These are phyloP conservation scores for Botrytis porri DNA, from an alignment of 2,329 filamentous ascomycete species.

Conservation along the genomic window DNA sequence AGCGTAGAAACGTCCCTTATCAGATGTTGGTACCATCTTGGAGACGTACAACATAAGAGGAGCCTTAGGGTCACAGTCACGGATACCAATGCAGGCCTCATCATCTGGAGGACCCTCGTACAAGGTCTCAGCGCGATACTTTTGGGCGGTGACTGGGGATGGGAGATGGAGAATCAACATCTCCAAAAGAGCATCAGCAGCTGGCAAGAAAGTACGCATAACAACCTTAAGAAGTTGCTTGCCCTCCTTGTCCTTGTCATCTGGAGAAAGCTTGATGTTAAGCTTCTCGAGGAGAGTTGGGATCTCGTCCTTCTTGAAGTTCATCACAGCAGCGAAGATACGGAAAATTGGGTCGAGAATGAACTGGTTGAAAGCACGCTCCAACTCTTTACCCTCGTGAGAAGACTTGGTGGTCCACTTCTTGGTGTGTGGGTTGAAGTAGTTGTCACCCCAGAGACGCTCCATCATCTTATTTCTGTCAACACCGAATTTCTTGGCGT, in stretches of 20 bases:
- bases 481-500: conserved; percentile 99
- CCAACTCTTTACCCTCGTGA: conserved; percentile 81
- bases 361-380: conserved; percentile 99
- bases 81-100: conserved; percentile 90
- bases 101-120: conserved; percentile 98
- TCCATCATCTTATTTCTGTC: conserved; percentile 99
- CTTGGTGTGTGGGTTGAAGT: conserved; percentile 99
- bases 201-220: conserved; percentile 98
- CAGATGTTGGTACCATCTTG: conserved; percentile 99
- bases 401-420: conserved; percentile 94
- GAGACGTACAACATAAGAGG: conserved; percentile 99
- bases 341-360: conserved; percentile 99
- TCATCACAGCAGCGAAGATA: conserved; percentile 95
- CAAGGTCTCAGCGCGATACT: conserved; percentile 96
- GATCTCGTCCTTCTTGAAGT: conserved; percentile 97
- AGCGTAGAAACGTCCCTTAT: conserved; percentile 99
- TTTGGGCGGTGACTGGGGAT: conserved; percentile 92
- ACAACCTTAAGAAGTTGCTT: conserved; percentile 97
- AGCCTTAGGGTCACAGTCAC: conserved; percentile 95
- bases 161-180: conserved; percentile 99
- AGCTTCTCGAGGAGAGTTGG: conserved; percentile 84
- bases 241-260: conserved; percentile 92
- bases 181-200: conserved; percentile 95
- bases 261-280: conserved; percentile 79
- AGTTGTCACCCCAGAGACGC: conserved; percentile 99